These are phyloP conservation scores for Mimosa bimucronata DNA, from an alignment of 306 rosid genomes.

Conservation along the genomic window DNA sequence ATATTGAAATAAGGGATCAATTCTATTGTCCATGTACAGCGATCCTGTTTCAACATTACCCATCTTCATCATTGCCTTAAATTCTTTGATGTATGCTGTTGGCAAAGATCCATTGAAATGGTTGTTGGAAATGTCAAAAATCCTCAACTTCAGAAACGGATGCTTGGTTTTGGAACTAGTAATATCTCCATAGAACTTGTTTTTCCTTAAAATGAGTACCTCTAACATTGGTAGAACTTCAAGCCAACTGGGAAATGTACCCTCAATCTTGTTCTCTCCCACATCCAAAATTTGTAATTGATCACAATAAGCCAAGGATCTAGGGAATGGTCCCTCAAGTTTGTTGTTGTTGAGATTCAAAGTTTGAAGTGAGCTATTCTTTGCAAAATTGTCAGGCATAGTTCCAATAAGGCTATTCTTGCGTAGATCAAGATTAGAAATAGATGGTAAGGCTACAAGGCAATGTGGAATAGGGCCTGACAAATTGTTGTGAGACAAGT, in stretches of 20 bases:
- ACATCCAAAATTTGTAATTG: constrained; percentile 39
- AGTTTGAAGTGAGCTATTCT: not conserved
- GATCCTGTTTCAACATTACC: not conserved
- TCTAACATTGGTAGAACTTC: constrained; percentile 5
- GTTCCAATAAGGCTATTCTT: constrained; percentile 31
- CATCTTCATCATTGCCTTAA: not conserved
- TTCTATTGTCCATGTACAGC: not conserved
- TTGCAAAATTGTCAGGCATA: not conserved
- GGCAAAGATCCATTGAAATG: not conserved
- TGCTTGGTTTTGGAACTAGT: not conserved
- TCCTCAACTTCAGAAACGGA: constrained; percentile 35
- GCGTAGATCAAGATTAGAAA: constrained; percentile 25
- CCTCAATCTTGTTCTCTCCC: constrained; percentile 46
- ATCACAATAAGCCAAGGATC: constrained; percentile 24
- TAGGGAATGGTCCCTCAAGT: constrained; percentile 40
- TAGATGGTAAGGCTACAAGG: not conserved
- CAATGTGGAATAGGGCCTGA: constrained; percentile 38
- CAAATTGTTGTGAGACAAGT: no score
- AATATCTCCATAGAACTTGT: constrained; percentile 44
- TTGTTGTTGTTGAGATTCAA: constrained; percentile 42
- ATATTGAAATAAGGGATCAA: not conserved
- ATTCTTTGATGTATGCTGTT: not conserved
- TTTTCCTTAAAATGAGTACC: constrained; percentile 32
- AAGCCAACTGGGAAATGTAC: not conserved
- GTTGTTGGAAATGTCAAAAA: constrained; percentile 39